phyloP scores from a whole-genome alignment of 176 grass and related monocot genomes.

The Carex littledalei region DNA sequence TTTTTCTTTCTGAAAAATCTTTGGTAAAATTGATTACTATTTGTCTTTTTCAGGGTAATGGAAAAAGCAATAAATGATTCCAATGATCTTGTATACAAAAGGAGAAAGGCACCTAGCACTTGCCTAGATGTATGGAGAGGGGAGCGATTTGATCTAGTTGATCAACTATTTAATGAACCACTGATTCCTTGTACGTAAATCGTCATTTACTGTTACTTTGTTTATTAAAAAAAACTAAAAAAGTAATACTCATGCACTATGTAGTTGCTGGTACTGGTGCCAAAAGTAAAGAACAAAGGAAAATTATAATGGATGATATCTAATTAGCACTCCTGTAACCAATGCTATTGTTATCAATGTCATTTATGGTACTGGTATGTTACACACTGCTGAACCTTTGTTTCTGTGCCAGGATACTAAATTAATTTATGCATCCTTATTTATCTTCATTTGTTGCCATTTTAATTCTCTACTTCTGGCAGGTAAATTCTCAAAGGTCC shows the following conservation, averaged over 20 bases:
- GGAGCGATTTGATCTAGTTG: slow-evolving; percentile 33
- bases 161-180: slow-evolving; percentile 45
- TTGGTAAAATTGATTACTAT: neutral
- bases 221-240: neutral
- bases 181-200: slow-evolving; percentile 52
- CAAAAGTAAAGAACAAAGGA: neutral
- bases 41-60: slow-evolving; percentile 34
- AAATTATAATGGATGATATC: neutral
- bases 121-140: slow-evolving; percentile 57
- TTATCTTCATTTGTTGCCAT: neutral
- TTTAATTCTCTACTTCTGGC: slow-evolving; percentile 22
- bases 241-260: neutral
- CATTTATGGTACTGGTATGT: neutral
- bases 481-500: slow-evolving; percentile 31
- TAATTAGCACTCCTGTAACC: neutral
- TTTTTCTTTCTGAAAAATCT: neutral
- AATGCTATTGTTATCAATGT: neutral
- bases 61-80: slow-evolving; percentile 41
- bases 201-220: neutral
- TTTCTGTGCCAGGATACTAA: neutral
- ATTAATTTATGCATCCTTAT: neutral
- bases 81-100: slow-evolving; percentile 39
- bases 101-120: slow-evolving; percentile 55
- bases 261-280: neutral
- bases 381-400: neutral